Evolutionary conservation across 371 early-diverging fungal genomes (phyloP), one percentile per base, ranked within the genome.

Genomic region (Globomyces sp.): DNA sequence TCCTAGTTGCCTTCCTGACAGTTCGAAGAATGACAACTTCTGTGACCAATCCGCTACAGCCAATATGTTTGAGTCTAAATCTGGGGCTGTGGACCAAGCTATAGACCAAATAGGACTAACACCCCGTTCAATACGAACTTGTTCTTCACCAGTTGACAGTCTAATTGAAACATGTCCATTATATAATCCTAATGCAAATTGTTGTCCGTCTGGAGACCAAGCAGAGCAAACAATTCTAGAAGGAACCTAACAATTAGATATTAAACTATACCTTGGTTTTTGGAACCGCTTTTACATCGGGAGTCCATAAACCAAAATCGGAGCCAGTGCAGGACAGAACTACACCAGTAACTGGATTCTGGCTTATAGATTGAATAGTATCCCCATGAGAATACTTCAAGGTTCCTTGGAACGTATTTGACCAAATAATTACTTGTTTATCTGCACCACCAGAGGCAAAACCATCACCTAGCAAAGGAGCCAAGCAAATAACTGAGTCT

Each of bases 391-490:
- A 73, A 64, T 82, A 85, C 60, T 83, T 83, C 52, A 80, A 57
- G 11, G 76, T 66, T 2, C 80, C 78, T 52, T 83, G 80, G 50
- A 68, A 65, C 49, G 76, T 77, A 63, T 67, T 48, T 64, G 63
- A 77, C 83, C 83, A 85, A 6, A 83, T 77, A 39, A 83, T 72
- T 49, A 82, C 83, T 57, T 76, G 74, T 66, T 82, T 82, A 68
- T 84, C 85, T 6, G 80, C 80, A 3, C 80, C 81, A 0, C 81
- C 83, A 9, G 80, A 74, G 10, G 80, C 85, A 64, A 80, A 79
- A 3, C 74, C 71, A 37, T 60, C 68, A 11, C 67, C 57, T 65
- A 71, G 13, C 4, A 68, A 44, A 1, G 64, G 48, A 39, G 67
- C 63, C 9, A 75, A 24, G 24, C 66, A 68, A 4, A 57, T 68